Evolutionary conservation across 2,329 filamentous ascomycete genomes (phyloP).

Genomic region (Chrysoporthe puriensis): DNA sequence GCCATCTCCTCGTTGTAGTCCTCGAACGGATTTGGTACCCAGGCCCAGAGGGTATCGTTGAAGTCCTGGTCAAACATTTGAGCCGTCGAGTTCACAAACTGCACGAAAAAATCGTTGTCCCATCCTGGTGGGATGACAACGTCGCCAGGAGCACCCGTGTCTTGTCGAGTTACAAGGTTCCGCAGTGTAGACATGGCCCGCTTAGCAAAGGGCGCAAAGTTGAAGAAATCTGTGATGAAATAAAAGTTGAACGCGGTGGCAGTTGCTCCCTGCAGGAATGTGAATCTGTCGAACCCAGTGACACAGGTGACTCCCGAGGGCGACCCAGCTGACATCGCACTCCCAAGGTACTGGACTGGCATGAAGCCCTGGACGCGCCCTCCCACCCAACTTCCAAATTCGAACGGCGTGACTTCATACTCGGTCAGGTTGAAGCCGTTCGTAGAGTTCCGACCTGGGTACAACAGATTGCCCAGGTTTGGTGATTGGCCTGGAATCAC

Average conservation of each 20-base stretch:
- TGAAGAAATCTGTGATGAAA: conserved; percentile 36
- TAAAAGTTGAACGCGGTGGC: conserved; percentile 35
- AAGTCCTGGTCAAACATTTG: conserved; percentile 36
- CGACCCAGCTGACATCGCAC: conserved; percentile 35
- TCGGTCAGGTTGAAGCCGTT: conserved; percentile 37
- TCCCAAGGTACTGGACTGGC: conserved; percentile 36
- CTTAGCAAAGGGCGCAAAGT: conserved; percentile 27
- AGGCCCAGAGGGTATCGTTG: conserved; percentile 38
- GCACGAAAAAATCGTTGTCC: background rate
- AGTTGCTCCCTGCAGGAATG: conserved; percentile 38
- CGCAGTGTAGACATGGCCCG: background rate
- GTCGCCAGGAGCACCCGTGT: background rate
- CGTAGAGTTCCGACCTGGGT: conserved; percentile 34
- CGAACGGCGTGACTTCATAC: conserved; percentile 40
- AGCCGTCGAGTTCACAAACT: conserved; percentile 34
- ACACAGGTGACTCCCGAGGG: conserved; percentile 35
- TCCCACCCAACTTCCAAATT: conserved; percentile 40
- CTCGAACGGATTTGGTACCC: conserved; percentile 39
- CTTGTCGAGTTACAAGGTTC: background rate
- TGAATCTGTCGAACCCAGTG: conserved; percentile 38
- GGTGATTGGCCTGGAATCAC: conserved; percentile 37
- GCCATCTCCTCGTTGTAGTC: conserved; percentile 36
- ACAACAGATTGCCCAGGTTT: conserved; percentile 35
- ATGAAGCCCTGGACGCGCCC: conserved; percentile 37
- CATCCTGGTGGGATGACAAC: background rate